These are phyloP conservation scores for Zymoseptoria tritici DNA, from an alignment of 2,329 filamentous ascomycete species.

Conservation along the genomic window DNA sequence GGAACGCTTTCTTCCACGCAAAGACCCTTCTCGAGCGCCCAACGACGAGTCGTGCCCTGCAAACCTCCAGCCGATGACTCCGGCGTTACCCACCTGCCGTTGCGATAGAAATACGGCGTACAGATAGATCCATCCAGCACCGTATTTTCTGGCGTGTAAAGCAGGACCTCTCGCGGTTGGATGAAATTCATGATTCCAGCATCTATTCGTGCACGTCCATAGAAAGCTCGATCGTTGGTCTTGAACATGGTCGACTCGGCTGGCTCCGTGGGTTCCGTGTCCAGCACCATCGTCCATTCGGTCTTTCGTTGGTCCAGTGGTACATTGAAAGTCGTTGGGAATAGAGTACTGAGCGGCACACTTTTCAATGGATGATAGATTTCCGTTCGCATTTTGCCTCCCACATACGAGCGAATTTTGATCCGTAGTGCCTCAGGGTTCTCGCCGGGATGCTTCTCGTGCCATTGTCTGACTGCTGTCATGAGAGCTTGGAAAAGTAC, in stretches of 20 bases:
- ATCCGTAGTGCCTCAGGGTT: constrained; percentile 29
- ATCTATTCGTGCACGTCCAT: constrained; percentile 61
- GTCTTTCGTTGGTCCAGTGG: constrained; percentile 20
- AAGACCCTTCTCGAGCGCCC: constrained; percentile 65
- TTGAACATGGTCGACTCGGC: constrained; percentile 76
- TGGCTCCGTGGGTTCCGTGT: constrained; percentile 43
- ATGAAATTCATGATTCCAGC: constrained; percentile 43
- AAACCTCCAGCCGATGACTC: constrained; percentile 64
- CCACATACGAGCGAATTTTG: constrained; percentile 51
- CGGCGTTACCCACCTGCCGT: constrained; percentile 72
- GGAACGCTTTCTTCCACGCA: constrained; percentile 58
- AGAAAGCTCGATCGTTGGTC: constrained; percentile 66
- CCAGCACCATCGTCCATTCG: constrained; percentile 42
- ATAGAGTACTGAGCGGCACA: constrained; percentile 47
- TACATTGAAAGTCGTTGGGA: constrained; percentile 49
- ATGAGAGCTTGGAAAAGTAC: constrained; percentile 27
- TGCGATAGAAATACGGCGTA: constrained; percentile 72
- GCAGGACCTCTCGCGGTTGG: constrained; percentile 59
- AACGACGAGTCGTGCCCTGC: constrained; percentile 71
- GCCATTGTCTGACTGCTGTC: constrained; percentile 29
- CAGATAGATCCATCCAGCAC: constrained; percentile 79
- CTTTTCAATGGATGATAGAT: constrained; percentile 31
- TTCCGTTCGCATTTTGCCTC: constrained; percentile 33
- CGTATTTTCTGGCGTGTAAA: constrained; percentile 57
- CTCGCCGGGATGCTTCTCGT: constrained; percentile 24